These are phyloP conservation scores for Colletotrichum cordylinicola DNA, from an alignment of 2,329 filamentous ascomycete species.

Conservation along the genomic window DNA sequence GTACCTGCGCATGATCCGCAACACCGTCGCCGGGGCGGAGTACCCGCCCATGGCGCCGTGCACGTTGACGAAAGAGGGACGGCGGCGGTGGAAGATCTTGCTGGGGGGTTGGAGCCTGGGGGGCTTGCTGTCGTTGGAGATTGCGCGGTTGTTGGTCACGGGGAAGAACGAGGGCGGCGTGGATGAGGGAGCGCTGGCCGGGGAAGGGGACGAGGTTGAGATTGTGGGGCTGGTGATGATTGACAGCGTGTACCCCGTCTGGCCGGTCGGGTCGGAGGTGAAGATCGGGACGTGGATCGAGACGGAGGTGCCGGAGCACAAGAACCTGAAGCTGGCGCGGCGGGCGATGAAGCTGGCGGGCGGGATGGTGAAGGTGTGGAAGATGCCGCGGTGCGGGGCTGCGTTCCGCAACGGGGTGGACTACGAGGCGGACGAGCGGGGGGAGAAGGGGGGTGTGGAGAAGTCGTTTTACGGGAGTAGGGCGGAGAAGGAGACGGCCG, in stretches of 20 bases:
- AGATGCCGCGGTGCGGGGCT: conserved; percentile 38
- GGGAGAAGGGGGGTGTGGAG: background rate
- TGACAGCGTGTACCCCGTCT: conserved; percentile 51
- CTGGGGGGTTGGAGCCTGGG: conserved; percentile 64
- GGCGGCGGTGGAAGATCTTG: conserved; percentile 40
- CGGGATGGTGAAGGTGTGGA: conserved; percentile 46
- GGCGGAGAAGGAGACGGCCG: conserved; percentile 18
- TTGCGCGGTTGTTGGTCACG: conserved; percentile 45
- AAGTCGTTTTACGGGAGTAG: background rate
- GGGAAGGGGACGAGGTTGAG: conserved; percentile 29
- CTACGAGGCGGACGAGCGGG: background rate
- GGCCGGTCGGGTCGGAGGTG: conserved; percentile 15
- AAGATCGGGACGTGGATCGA: conserved; percentile 15
- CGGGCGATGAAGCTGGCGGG: conserved; percentile 48
- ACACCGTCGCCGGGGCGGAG: conserved; percentile 31
- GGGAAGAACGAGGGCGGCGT: conserved; percentile 32
- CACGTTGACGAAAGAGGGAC: conserved; percentile 29
- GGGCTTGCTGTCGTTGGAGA: conserved; percentile 56
- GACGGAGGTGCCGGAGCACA: conserved; percentile 34
- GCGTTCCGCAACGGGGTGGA: background rate
- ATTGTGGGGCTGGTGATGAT: conserved; percentile 59
- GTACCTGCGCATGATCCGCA: conserved; percentile 53
- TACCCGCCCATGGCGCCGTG: conserved; percentile 4
- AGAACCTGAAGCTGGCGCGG: conserved; percentile 38
- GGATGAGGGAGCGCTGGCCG: background rate